These are phyloP conservation scores for Sistotremastrum suecicum DNA, from an alignment of 768 basidiomycete genomes.

Conservation along the genomic window DNA sequence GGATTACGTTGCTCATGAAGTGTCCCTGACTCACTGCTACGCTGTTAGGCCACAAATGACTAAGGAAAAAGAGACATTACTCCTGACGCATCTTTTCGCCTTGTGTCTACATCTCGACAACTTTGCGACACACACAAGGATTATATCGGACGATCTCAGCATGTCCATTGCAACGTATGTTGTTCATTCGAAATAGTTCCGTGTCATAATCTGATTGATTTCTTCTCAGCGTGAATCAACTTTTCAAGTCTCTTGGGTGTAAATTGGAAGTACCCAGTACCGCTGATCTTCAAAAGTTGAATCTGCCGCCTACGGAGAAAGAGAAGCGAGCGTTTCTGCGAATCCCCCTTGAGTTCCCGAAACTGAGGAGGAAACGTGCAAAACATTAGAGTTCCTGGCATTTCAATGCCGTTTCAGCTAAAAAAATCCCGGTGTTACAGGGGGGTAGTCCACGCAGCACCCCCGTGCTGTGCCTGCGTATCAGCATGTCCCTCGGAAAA, in stretches of 20 bases:
- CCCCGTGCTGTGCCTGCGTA: too few species aligned
- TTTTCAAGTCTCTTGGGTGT: slow-evolving; percentile 75
- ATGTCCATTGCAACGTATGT: slow-evolving; percentile 53
- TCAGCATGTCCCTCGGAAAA: too few species aligned
- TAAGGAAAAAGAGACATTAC: slow-evolving; percentile 50
- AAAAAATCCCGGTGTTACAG: too few species aligned
- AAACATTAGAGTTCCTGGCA: too few species aligned
- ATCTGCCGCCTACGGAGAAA: slow-evolving; percentile 47
- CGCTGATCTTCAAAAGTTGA: slow-evolving; percentile 54
- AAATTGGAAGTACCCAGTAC: slow-evolving; percentile 42
- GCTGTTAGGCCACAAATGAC: slow-evolving; percentile 35
- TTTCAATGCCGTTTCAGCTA: too few species aligned
- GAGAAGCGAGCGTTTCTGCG: slow-evolving; percentile 62
- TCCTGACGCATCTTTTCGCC: slow-evolving; percentile 70
- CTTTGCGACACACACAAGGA: slow-evolving; percentile 53
- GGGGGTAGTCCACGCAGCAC: too few species aligned
- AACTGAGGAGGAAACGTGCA: slow-evolving; percentile 26
- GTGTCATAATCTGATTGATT: slow-evolving; percentile 3
- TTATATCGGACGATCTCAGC: slow-evolving; percentile 62
- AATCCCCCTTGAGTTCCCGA: slow-evolving; percentile 74
- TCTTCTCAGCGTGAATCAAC: slow-evolving; percentile 34
- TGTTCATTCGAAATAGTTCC: neutral
- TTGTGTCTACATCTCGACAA: slow-evolving; percentile 69
- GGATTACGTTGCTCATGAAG: neutral
- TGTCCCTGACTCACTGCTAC: slow-evolving; percentile 1